A percentile compares a stretch with the other conserved stretches of the same genome.
Evolutionary conservation across 129 eudicot genomes (phyloP).

Genomic region (Helichrysum umbraculigerum): DNA sequence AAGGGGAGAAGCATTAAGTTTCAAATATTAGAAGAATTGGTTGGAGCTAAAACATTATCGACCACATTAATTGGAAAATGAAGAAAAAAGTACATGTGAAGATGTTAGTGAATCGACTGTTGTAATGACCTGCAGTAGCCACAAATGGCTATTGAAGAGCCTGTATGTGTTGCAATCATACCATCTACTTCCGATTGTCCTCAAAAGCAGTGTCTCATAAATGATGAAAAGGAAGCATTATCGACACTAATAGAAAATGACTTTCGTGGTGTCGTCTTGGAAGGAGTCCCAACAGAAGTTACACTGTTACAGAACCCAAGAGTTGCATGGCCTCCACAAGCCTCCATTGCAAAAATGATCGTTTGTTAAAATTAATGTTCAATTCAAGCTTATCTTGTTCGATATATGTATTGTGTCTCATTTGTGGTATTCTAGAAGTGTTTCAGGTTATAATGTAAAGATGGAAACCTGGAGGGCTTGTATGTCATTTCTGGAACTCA

Average conservation of each 20-base stretch:
- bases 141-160: neutral
- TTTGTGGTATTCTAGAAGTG: too few species aligned
- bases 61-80: neutral
- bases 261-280: slow-evolving; percentile 4
- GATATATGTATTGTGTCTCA: too few species aligned
- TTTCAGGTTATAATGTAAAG: too few species aligned
- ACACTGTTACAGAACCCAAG: neutral
- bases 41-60: neutral
- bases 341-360: slow-evolving; percentile 9
- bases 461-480: too few species aligned
- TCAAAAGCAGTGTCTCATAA: neutral
- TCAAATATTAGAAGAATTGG: too few species aligned
- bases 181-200: slow-evolving; percentile 1
- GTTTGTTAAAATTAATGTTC: too few species aligned
- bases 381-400: too few species aligned
- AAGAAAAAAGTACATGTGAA: neutral
- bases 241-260: slow-evolving; percentile 11
- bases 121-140: neutral
- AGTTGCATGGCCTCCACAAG: slow-evolving; percentile 23
- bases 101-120: neutral
- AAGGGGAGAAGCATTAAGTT: too few species aligned
- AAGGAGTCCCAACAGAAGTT: neutral
- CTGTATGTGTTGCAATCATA: neutral
- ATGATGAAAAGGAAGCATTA: neutral
- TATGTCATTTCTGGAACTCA: too few species aligned